These are phyloP conservation scores for Diutina sp. DNA, from an alignment of 1,139 yeast species.

Conservation along the genomic window DNA sequence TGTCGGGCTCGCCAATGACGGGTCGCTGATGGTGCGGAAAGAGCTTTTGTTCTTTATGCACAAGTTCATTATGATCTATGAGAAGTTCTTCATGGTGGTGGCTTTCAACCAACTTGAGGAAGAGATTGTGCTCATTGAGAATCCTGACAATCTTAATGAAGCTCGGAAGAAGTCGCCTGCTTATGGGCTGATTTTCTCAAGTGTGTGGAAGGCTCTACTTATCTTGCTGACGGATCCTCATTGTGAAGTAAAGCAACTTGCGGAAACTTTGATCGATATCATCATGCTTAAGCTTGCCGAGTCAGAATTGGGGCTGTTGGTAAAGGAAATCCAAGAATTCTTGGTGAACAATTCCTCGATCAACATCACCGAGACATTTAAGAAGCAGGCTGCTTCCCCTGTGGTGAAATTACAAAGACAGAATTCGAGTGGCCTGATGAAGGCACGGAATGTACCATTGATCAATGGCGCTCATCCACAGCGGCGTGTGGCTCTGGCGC, in stretches of 20 bases:
- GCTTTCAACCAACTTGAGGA: conserved; percentile 82
- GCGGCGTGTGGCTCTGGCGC: neutral
- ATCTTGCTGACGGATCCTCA: conserved; percentile 85
- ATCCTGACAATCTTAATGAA: conserved; percentile 45
- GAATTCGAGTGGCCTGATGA: neutral
- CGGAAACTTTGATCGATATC: conserved; percentile 65
- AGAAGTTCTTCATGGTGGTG: conserved; percentile 68
- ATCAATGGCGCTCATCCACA: neutral
- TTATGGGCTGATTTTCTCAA: conserved; percentile 76
- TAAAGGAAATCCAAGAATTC: conserved; percentile 52
- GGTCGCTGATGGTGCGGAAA: conserved; percentile 78
- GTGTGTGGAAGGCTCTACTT: conserved; percentile 78
- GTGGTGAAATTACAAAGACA: neutral
- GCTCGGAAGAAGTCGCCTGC: conserved; percentile 56
- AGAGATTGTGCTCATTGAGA: conserved; percentile 58
- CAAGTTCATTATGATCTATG: conserved; percentile 57
- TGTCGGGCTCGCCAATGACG: conserved; percentile 55
- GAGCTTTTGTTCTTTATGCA: conserved; percentile 74
- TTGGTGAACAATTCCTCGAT: conserved; percentile 38
- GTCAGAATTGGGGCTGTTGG: conserved; percentile 54
- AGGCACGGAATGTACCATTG: neutral
- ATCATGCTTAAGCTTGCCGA: conserved; percentile 55
- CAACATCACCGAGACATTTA: conserved; percentile 28
- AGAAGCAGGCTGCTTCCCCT: conserved; percentile 7
- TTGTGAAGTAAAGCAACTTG: conserved; percentile 62